Evolutionary conservation across 306 rosid genomes (phyloP), one percentile per base, ranked within the genome.

Genomic region (Adenanthera pavonina): DNA sequence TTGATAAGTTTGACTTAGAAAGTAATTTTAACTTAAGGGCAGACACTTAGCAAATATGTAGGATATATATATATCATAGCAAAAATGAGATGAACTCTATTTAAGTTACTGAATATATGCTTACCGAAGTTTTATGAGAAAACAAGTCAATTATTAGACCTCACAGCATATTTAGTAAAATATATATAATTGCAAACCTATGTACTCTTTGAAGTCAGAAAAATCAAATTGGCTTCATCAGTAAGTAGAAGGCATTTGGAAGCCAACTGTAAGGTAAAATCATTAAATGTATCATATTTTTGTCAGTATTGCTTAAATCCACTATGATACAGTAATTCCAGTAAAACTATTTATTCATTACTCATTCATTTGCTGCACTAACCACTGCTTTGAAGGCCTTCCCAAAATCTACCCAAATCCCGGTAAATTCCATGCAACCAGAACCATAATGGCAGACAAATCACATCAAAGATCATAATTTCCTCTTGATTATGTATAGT

Each of bases 1-100:
- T 74, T 53, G 81, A 89, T 89, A 91, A 84, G 85, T 87, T 86
- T 76, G 71, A 84, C 84, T 84, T 82, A 68, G 87, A 87, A 91
- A 84, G 75, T 91, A 87, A 89, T 83, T 83, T 87, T 82, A 72
- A 72, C 80, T 49, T 84, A 88, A 83, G 64, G 74, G 57, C 33
- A 68, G 82, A 83, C n/a, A 65, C 76, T 75, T 82, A 87, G 69
- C 81, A 81, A 77, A 74, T 84, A 87, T 41, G 78, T 80, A 61
- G 78, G 77, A n/a, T n/a, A n/a, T n/a, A 65, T 79, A 76, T 78
- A 80, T 67, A 57, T 69, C 56, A 51, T 78, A 43, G 78, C 40
- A 75, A 73, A 75, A 41, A 56, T 74, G 34, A 71, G 69, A 71
- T 35, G 20, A 82, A 64, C 59, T 72, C 80, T 60, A 84, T 57